Conservation (phyloP, 345 rosid genomes). For the Arabis hirsuta region DNA sequence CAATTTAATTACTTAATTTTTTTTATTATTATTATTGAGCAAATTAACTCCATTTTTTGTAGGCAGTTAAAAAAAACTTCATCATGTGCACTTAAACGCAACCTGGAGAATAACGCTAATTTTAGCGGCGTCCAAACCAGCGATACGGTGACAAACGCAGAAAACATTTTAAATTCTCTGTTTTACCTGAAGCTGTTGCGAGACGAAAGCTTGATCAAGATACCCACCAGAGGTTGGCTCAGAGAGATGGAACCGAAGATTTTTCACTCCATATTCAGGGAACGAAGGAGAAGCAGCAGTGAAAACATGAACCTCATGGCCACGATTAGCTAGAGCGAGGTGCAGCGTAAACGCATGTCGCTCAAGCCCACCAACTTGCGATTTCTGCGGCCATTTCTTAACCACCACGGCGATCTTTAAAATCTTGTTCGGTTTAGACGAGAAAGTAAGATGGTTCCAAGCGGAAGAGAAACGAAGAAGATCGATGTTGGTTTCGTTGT, state of each 20-base stretch:
- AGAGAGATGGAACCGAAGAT: constrained; percentile 72
- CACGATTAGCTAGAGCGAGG: constrained; percentile 78
- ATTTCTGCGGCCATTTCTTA: constrained; percentile 86
- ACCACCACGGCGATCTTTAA: constrained; percentile 85
- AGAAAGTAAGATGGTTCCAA: constrained; percentile 79
- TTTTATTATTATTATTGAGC: no score
- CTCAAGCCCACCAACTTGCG: constrained; percentile 90
- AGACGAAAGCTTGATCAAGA: constrained; percentile 72
- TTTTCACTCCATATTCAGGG: constrained; percentile 54
- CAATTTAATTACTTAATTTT: no score
- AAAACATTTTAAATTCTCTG: neutral
- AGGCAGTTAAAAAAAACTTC: no score
- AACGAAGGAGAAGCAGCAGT: constrained; percentile 61
- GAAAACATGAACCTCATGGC: constrained; percentile 91
- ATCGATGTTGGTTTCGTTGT: constrained; percentile 51
- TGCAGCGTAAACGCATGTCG: constrained; percentile 86
- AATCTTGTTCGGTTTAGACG: constrained; percentile 45
- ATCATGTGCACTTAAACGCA: constrained; percentile 2
- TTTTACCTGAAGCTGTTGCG: constrained; percentile 63
- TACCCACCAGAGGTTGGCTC: constrained; percentile 74
- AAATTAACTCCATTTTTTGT: no score
- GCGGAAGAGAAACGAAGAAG: constrained; percentile 68
- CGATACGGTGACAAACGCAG: neutral
- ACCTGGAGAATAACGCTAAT: neutral
- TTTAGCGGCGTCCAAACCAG: neutral